Conservation (phyloP, 2,329 filamentous ascomycete species). For the Curvularia eragrostidis region DNA sequence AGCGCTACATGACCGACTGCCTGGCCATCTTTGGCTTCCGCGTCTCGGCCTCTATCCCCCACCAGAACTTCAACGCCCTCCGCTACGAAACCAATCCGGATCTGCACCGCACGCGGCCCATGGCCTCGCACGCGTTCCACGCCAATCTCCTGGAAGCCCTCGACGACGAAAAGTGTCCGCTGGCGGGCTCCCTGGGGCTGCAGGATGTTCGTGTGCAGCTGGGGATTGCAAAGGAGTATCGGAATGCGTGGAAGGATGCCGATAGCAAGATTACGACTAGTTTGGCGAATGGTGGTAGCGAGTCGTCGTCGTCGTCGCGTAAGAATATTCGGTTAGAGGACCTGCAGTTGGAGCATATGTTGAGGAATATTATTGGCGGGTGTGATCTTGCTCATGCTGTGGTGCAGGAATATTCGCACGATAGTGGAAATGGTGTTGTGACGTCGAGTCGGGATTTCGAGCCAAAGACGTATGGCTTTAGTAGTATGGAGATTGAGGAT, state of each 20-base stretch:
- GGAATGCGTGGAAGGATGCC: slow-evolving; percentile 76
- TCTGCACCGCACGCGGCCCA: slow-evolving; percentile 27
- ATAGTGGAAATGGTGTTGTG: slow-evolving; percentile 13
- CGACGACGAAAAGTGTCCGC: slow-evolving; percentile 62
- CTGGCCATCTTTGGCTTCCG: slow-evolving; percentile 68
- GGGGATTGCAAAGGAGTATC: slow-evolving; percentile 70
- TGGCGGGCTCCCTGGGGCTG: slow-evolving; percentile 62
- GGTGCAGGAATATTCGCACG: slow-evolving; percentile 38
- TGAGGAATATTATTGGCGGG: slow-evolving; percentile 63
- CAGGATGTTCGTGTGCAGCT: slow-evolving; percentile 66
- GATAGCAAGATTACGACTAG: slow-evolving; percentile 53
- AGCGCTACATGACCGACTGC: slow-evolving; percentile 72
- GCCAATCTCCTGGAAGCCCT: slow-evolving; percentile 72
- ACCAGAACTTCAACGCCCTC: slow-evolving; percentile 42
- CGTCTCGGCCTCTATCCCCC: slow-evolving; percentile 47
- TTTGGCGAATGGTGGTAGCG: slow-evolving; percentile 23
- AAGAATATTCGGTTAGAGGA: slow-evolving; percentile 59
- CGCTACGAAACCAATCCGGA: slow-evolving; percentile 41
- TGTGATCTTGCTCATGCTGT: slow-evolving; percentile 63
- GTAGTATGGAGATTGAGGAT: slow-evolving; percentile 30
- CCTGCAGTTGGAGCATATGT: slow-evolving; percentile 68
- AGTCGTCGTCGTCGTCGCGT: slow-evolving; percentile 10
- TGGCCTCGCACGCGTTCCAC: slow-evolving; percentile 65
- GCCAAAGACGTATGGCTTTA: slow-evolving; percentile 14
- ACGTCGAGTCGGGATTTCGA: slow-evolving; percentile 36